Evolutionary conservation across 2,329 filamentous ascomycete genomes (phyloP), one percentile per base, ranked within the genome.

Genomic region (Lomentospora prolificans): DNA sequence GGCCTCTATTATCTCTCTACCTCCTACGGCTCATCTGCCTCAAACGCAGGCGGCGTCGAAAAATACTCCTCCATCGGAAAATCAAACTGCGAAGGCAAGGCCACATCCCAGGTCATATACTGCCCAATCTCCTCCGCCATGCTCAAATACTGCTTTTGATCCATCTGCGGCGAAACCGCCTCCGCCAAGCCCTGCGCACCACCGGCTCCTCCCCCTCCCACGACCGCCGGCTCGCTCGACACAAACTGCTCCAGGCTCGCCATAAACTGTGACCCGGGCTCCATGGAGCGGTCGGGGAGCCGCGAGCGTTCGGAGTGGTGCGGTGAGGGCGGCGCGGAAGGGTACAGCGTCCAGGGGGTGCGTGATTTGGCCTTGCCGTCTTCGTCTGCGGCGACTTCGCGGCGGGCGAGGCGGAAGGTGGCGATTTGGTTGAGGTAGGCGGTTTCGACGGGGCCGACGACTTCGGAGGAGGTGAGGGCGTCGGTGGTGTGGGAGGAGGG

Each of bases 341-440:
- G 44, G 44, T 22, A 25, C 10, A 48, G 44, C 17, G 44, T 25
- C 44, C 44, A 48, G 44, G 44, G 44, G 17, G 22, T 25, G 17
- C 44, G 44, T 10, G 9, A 10, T 14, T 48, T 25, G 44, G 19
- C 7, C 22, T 48, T 25, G 44, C 17, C 22, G 17, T 27, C 22
- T 9, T 17, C n/a, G 36, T 17, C n/a, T 10, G 19, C 22, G 44
- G 9, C 14, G 10, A 36, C 36, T 28, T 25, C 28, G 12, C 19
- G 31, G 52, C 39, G 57, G 41, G 57, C 41, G 24, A 57, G 33
- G 22, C 44, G 57, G 51, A 57, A 57, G 41, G 50, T 19, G 50
- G 55, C 36, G 19, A 50, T 39, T 8, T 39, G 57, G 50, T 51
- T 57, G 25, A 57, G 55, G 52, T 54, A 51, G 31, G 17, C 52